Conservation (phyloP, 306 rosid species). For the Inga oerstediana region DNA sequence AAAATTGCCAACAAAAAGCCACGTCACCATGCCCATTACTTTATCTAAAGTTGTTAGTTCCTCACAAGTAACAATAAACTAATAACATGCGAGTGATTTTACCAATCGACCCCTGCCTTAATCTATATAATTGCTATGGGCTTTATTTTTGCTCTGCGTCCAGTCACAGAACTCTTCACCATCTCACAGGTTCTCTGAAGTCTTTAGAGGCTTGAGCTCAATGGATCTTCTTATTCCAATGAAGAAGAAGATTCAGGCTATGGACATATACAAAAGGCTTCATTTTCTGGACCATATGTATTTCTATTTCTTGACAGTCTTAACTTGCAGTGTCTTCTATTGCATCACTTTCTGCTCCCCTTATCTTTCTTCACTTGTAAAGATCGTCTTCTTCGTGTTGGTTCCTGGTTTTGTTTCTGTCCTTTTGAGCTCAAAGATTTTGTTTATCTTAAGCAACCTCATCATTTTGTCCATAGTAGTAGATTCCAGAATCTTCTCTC, state of each 20-base stretch:
- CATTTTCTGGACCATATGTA: not conserved
- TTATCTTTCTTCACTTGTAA: not conserved
- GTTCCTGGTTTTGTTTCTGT: not conserved
- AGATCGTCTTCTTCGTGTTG: not conserved
- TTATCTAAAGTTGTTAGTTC: conserved; percentile 15
- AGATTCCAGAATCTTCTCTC: conserved; percentile 44
- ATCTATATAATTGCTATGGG: not conserved
- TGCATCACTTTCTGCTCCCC: not conserved
- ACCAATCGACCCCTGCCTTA: not conserved
- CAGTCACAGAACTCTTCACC: not conserved
- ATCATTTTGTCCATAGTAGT: conserved; percentile 21
- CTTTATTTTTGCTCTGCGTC: not conserved
- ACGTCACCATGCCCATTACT: not conserved
- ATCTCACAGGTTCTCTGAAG: not conserved
- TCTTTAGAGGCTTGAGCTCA: not conserved
- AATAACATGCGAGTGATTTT: not conserved
- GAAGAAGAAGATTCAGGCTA: not conserved
- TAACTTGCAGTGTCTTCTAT: not conserved
- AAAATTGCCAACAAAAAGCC: conserved; percentile 17
- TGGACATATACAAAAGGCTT: not conserved
- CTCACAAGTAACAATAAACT: conserved; percentile 5
- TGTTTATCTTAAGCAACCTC: conserved; percentile 8
- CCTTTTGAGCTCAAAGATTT: not conserved
- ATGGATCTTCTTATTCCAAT: conserved; percentile 14
- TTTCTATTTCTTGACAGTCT: conserved; percentile 1